phyloP scores from a whole-genome alignment of 2,329 filamentous ascomycete genomes.

The Calonectria montana region DNA sequence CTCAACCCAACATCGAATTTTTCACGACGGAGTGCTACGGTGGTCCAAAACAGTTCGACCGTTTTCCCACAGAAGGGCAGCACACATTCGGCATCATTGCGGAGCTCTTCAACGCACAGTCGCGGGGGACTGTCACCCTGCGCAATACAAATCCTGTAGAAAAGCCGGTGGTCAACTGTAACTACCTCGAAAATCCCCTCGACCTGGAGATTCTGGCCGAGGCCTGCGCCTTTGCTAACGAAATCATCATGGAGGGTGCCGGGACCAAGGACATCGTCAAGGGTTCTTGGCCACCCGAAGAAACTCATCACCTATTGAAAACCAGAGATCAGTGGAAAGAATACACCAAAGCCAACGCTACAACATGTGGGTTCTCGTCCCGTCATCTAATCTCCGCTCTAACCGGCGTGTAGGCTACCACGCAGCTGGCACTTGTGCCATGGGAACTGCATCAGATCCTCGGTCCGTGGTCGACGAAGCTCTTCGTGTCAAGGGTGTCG shows the following conservation, averaged over 20 bases:
- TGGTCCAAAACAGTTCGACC: slow-evolving; percentile 66
- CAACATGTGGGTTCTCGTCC: slow-evolving; percentile 58
- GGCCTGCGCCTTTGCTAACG: slow-evolving; percentile 68
- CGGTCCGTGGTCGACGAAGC: slow-evolving; percentile 65
- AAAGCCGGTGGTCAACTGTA: slow-evolving; percentile 67
- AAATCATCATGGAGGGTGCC: slow-evolving; percentile 67
- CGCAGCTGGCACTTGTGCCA: slow-evolving; percentile 44
- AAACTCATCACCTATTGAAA: slow-evolving; percentile 63
- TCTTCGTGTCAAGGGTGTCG: slow-evolving; percentile 63
- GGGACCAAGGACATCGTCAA: slow-evolving; percentile 70
- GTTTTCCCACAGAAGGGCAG: slow-evolving; percentile 63
- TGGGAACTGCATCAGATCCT: slow-evolving; percentile 55
- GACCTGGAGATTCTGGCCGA: slow-evolving; percentile 70
- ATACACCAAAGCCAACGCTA: slow-evolving; percentile 67
- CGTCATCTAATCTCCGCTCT: background rate
- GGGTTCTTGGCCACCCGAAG: slow-evolving; percentile 67
- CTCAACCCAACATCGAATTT: slow-evolving; percentile 71
- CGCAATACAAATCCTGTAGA: slow-evolving; percentile 58
- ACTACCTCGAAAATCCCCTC: slow-evolving; percentile 67
- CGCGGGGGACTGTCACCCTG: slow-evolving; percentile 65
- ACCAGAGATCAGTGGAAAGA: slow-evolving; percentile 65
- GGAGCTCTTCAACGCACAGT: slow-evolving; percentile 67
- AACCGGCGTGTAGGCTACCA: slow-evolving; percentile 24
- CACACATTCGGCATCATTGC: slow-evolving; percentile 69
- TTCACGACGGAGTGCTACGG: slow-evolving; percentile 73